Evolutionary conservation across 805 yeast genomes (phyloP).

Genomic region (Starmera dryadoides): DNA sequence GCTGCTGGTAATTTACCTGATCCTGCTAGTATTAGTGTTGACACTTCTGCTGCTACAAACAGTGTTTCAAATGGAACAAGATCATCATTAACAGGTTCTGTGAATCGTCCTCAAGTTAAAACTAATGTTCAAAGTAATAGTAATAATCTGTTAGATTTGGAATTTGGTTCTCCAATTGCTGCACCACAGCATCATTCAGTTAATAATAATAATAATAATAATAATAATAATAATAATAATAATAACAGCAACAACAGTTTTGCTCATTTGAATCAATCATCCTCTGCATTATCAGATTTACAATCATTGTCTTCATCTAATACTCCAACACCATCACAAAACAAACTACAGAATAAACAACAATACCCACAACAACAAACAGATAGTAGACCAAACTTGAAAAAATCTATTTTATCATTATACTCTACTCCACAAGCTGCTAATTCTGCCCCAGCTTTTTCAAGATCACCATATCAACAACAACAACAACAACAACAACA

Average conservation of each 20-base stretch:
- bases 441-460: constrained; percentile 16
- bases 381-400: constrained; percentile 69
- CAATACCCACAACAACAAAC: constrained; percentile 10
- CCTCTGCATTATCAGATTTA: not conserved
- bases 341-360: constrained; percentile 9
- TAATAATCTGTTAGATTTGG: constrained; percentile 21
- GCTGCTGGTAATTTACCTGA: constrained; percentile 53
- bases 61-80: constrained; percentile 1
- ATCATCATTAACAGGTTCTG: constrained; percentile 3
- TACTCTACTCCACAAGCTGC: constrained; percentile 52
- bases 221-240: constrained; percentile 5
- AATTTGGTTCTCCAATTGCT: constrained; percentile 21
- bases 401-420: constrained; percentile 83
- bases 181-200: constrained; percentile 7
- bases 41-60: not conserved
- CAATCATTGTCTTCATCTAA: not conserved
- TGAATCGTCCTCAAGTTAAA: not conserved
- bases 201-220: no score
- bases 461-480: constrained; percentile 1
- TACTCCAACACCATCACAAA: constrained; percentile 4
- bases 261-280: not conserved
- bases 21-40: constrained; percentile 28
- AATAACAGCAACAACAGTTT: constrained; percentile 2
- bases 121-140: no score
- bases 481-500: not conserved